phyloP scores from a whole-genome alignment of 306 rosid genomes.

The Acacia confusa region DNA sequence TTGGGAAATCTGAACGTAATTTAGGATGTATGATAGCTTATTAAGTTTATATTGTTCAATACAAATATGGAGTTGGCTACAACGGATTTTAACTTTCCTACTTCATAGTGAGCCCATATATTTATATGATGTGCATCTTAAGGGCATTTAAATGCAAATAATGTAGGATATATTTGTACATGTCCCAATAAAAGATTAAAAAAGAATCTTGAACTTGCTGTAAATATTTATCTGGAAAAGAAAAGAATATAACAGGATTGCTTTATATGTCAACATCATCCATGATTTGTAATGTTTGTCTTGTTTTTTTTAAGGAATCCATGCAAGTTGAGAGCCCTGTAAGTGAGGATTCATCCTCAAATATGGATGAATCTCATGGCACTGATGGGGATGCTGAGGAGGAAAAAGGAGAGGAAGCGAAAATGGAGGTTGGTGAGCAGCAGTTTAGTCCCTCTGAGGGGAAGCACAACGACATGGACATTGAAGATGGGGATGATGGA shows the following conservation, averaged over 20 bases:
- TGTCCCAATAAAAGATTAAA: not conserved
- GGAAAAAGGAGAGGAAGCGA: constrained; percentile 50
- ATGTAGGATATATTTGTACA: not conserved
- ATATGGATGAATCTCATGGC: constrained; percentile 60
- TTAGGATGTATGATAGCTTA: constrained; percentile 13
- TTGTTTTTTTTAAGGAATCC: constrained; percentile 51
- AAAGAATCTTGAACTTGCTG: not conserved
- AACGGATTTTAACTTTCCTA: not conserved
- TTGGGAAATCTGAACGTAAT: constrained; percentile 6
- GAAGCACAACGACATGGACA: constrained; percentile 41
- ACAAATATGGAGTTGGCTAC: constrained; percentile 10
- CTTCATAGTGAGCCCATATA: constrained; percentile 1
- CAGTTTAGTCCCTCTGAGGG: constrained; percentile 48
- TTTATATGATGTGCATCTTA: constrained; percentile 25
- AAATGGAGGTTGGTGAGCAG: constrained; percentile 55
- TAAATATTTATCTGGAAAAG: constrained; percentile 1
- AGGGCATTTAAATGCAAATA: not conserved
- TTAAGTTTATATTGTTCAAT: constrained; percentile 6
- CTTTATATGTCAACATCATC: not conserved
- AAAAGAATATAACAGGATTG: not conserved
- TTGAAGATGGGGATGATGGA: constrained; percentile 41
- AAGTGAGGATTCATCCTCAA: constrained; percentile 76
- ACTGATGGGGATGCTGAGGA: constrained; percentile 53
- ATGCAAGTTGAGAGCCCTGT: constrained; percentile 64
- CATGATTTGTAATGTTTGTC: not conserved